Conservation (phyloP, 371 early-diverging fungal genomes). For the Syncephalastrum monosporum region DNA sequence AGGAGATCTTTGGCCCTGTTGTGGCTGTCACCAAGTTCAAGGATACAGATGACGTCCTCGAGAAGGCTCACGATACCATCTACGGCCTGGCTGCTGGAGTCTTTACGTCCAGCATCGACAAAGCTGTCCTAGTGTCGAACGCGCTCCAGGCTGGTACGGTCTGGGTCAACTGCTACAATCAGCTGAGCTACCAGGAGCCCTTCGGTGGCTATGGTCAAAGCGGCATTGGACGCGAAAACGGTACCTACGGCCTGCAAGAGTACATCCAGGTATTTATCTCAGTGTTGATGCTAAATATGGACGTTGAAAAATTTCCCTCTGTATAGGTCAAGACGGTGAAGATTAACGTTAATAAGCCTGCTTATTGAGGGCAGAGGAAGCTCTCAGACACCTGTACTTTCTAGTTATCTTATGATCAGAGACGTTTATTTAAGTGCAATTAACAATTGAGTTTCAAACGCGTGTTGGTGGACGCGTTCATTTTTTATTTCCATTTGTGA, state of each 20-base stretch:
- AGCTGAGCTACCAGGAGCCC: slow-evolving; percentile 55
- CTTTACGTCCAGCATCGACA: slow-evolving; percentile 70
- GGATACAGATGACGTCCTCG: slow-evolving; percentile 68
- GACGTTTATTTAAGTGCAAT: too few species aligned
- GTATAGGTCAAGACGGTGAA: slow-evolving; percentile 20
- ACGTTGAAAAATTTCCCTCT: neutral
- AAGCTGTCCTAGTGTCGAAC: slow-evolving; percentile 67
- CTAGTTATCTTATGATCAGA: too few species aligned
- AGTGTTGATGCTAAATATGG: neutral
- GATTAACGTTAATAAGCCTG: slow-evolving; percentile 20
- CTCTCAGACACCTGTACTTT: too few species aligned
- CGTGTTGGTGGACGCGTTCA: too few species aligned
- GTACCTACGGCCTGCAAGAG: slow-evolving; percentile 71
- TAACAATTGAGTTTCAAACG: too few species aligned
- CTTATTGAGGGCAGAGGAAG: too few species aligned
- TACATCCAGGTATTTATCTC: slow-evolving; percentile 41
- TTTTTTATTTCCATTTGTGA: too few species aligned
- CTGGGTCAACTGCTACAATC: slow-evolving; percentile 19
- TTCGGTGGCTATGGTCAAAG: slow-evolving; percentile 88
- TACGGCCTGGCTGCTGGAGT: slow-evolving; percentile 86
- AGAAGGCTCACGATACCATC: slow-evolving; percentile 66
- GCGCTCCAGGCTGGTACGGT: slow-evolving; percentile 20
- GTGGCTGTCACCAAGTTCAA: slow-evolving; percentile 67
- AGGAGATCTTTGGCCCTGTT: slow-evolving; percentile 85
- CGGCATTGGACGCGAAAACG: slow-evolving; percentile 82